Base-by-base conservation (phyloP, 2,329 filamentous ascomycete species). In the Intubia oerlemansii region DNA sequence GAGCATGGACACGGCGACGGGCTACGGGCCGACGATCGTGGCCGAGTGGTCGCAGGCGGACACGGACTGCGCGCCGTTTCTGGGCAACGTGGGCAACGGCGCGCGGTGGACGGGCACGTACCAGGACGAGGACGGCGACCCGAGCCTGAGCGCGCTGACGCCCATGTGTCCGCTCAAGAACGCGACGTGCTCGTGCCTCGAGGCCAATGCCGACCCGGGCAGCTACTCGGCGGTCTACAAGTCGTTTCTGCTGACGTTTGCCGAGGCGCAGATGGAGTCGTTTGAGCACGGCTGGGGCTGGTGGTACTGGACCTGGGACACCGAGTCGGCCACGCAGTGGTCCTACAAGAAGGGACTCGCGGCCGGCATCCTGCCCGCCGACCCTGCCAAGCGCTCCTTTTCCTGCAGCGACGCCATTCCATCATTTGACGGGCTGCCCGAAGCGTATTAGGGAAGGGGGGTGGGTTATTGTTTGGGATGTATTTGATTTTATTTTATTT, bases 261-360 rank as follows among this genome's bases (percentile, higher is more conserved):
- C 88, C 5, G 75, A 92, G 51, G 88, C 84, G 30, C 88, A 98
- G 55, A 98, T 98, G 80, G 62, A 74, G 41, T 79, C 73, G 34
- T 98, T 95, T 44, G 85, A 95, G 50, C 71, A 74, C 37, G 81
- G 79, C 5, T 88, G 78, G 74, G 88, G 88, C 27, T 98, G 88
- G 88, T 93, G 91, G 54, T 98, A 98, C 53, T 98, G 88, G 88
- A 95, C 84, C 19, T 48, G 88, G 85, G 68, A 82, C 52, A 92
- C 85, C 17, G 85, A 95, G 56, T 23, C 31, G 7, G 37, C 37
- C 10, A 24, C 36, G 22, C 81, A 93, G 53, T 98, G 88, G 88
- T 92, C 82, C 47, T 92, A 88, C 56, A 71, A 84, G 50, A 59
- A 70, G 37, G 84, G 81, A 0, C 56, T 84, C 36, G 62, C 62